Percentiles rank a stretch among this genome's conserved stretches.
These are phyloP conservation scores for Alternaria longipes DNA, from an alignment of 2,329 filamentous ascomycete genomes.

Conservation along the genomic window DNA sequence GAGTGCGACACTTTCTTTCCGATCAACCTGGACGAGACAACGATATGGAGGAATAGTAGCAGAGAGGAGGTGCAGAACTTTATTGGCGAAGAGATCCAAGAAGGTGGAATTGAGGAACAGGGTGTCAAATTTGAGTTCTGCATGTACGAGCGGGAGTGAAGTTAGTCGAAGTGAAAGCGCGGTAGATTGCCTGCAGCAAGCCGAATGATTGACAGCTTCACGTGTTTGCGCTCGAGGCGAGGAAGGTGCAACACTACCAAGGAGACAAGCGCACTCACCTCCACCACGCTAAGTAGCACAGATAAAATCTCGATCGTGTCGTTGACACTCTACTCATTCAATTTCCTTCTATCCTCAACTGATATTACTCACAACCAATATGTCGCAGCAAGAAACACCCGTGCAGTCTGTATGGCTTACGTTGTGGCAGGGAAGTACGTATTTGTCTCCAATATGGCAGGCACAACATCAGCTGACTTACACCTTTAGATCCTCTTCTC, in stretches of 20 bases:
- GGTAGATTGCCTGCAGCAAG: background rate
- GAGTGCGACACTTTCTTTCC: constrained; percentile 81
- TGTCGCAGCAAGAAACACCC: background rate
- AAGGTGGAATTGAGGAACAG: constrained; percentile 68
- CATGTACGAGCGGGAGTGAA: constrained; percentile 66
- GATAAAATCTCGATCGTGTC: background rate
- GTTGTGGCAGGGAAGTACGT: constrained; percentile 10
- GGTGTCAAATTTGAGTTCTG: constrained; percentile 74
- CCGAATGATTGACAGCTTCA: background rate
- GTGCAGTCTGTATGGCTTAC: constrained; percentile 9
- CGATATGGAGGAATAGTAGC: constrained; percentile 64
- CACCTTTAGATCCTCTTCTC: constrained; percentile 3
- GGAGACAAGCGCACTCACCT: background rate
- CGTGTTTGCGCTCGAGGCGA: background rate
- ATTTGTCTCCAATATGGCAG: background rate
- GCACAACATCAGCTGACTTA: background rate
- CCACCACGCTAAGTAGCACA: background rate
- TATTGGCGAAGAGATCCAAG: constrained; percentile 71
- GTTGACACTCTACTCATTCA: background rate
- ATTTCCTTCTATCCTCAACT: background rate
- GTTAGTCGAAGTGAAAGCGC: background rate
- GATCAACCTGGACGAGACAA: constrained; percentile 60
- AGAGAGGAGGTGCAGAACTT: constrained; percentile 67
- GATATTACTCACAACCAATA: background rate
- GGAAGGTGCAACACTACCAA: background rate